A percentile compares a stretch with the other conserved stretches of the same genome.
phyloP scores from a whole-genome alignment of 768 basidiomycete species.

The Termitomyces sp. region DNA sequence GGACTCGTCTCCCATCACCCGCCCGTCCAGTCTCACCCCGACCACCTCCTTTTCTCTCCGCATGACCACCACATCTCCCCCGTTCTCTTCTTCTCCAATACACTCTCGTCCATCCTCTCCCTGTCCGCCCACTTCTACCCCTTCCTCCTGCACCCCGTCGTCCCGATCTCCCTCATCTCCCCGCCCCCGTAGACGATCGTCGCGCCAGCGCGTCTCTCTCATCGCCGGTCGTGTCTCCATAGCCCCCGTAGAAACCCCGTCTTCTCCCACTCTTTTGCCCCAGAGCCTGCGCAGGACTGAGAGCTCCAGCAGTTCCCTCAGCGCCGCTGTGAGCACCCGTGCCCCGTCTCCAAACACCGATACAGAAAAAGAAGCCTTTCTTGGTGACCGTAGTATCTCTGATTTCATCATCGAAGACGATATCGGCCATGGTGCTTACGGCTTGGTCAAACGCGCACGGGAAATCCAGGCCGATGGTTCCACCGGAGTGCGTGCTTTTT shows the following conservation, averaged over 20 bases:
- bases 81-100: constrained; percentile 27
- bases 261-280: constrained; percentile 53
- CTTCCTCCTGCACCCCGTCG: constrained; percentile 24
- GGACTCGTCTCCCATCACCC: not conserved
- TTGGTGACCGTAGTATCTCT: constrained; percentile 69
- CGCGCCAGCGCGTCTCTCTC: constrained; percentile 79
- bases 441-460: constrained; percentile 85
- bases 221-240: constrained; percentile 80
- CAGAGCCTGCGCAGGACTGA: constrained; percentile 58
- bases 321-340: constrained; percentile 51
- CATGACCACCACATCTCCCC: constrained; percentile 21
- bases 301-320: constrained; percentile 60
- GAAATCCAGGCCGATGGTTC: constrained; percentile 71
- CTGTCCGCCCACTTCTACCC: constrained; percentile 13
- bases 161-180: constrained; percentile 50
- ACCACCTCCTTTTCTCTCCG: constrained; percentile 19
- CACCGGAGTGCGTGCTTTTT: constrained; percentile 63
- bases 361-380: constrained; percentile 37
- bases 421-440: constrained; percentile 93
- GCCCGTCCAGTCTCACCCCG: constrained; percentile 7
- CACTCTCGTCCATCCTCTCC: constrained; percentile 29
- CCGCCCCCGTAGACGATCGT: constrained; percentile 70
- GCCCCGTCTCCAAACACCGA: constrained; percentile 53
- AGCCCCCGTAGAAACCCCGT: constrained; percentile 68
- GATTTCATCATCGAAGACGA: constrained; percentile 84